phyloP scores from a whole-genome alignment of 768 basidiomycete genomes.

The Candolleomyces aberdarensis region DNA sequence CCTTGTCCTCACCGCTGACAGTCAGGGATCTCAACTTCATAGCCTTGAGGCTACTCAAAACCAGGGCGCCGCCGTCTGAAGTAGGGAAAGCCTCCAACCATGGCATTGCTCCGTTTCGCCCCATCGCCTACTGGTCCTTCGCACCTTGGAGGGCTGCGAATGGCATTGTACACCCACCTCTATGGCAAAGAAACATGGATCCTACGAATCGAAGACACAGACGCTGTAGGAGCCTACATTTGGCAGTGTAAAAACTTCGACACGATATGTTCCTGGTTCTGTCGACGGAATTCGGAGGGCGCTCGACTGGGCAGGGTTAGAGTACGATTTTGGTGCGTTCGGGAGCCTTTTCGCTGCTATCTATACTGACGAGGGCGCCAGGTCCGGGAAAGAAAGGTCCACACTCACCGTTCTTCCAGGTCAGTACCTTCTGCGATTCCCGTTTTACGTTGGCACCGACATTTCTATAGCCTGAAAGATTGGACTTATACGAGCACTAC shows the following conservation, averaged over 20 bases:
- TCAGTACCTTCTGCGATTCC: constrained; percentile 21
- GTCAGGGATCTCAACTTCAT: too few relatives aligned
- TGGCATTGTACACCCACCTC: constrained; percentile 90
- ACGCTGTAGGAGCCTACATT: constrained; percentile 54
- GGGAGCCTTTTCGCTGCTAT: not conserved
- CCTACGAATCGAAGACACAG: constrained; percentile 93
- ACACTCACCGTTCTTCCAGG: constrained; percentile 87
- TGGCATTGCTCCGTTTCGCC: constrained; percentile 84
- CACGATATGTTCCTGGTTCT: constrained; percentile 76
- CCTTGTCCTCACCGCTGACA: too few relatives aligned
- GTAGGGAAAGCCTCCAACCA: constrained; percentile 20
- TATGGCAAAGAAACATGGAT: constrained; percentile 79
- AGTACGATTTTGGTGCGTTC: constrained; percentile 83
- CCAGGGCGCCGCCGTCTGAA: too few relatives aligned
- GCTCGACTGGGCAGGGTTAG: constrained; percentile 86
- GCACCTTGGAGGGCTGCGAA: constrained; percentile 92
- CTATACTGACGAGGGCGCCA: constrained; percentile 23
- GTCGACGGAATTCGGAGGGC: constrained; percentile 76
- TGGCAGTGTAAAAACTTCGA: not conserved
- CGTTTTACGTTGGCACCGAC: not conserved
- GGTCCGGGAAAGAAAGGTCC: constrained; percentile 77
- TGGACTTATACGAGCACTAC: constrained; percentile 79
- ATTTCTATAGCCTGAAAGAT: constrained; percentile 70
- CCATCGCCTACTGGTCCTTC: constrained; percentile 95
- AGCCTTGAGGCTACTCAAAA: too few relatives aligned